These are phyloP conservation scores for Aeminium ludgeri DNA, from an alignment of 495 filamentous ascomycete genomes.

Conservation along the genomic window DNA sequence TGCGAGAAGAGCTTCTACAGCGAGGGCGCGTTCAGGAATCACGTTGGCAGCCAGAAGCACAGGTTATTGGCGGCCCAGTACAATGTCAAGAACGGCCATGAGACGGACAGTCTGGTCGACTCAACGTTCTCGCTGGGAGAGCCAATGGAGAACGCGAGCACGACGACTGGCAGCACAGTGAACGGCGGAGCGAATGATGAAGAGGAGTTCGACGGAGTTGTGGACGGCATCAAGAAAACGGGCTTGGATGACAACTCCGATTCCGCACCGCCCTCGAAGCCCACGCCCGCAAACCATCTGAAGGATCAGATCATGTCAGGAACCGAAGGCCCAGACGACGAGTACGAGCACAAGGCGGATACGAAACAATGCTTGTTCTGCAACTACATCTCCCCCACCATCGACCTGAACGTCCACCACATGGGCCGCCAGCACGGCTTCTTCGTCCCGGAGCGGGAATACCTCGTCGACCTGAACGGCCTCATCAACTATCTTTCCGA, in stretches of 20 bases:
- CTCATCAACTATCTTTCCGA: constrained; percentile 58
- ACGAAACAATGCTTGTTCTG: constrained; percentile 77
- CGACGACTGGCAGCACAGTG: constrained; percentile 11
- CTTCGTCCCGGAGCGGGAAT: constrained; percentile 83
- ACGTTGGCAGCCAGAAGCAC: constrained; percentile 83
- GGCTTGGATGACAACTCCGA: constrained; percentile 39
- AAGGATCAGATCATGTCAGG: constrained; percentile 25
- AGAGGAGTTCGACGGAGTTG: constrained; percentile 59
- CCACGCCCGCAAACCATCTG: constrained; percentile 32
- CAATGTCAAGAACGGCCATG: constrained; percentile 20
- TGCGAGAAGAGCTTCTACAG: constrained; percentile 92
- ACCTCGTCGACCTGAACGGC: constrained; percentile 63
- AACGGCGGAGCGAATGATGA: constrained; percentile 27
- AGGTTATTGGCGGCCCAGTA: constrained; percentile 43
- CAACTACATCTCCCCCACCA: constrained; percentile 54
- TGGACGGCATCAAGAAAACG: constrained; percentile 59
- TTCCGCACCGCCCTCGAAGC: constrained; percentile 37
- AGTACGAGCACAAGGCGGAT: constrained; percentile 19
- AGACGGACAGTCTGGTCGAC: constrained; percentile 55
- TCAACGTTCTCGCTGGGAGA: constrained; percentile 84
- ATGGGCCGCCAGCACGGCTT: constrained; percentile 89
- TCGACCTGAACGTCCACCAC: constrained; percentile 59
- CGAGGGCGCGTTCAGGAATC: constrained; percentile 88
- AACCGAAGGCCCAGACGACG: constrained; percentile 12
- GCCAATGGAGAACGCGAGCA: constrained; percentile 38